phyloP scores from a whole-genome alignment of 345 rosid genomes.

The Xanthoceras sorbifolium region DNA sequence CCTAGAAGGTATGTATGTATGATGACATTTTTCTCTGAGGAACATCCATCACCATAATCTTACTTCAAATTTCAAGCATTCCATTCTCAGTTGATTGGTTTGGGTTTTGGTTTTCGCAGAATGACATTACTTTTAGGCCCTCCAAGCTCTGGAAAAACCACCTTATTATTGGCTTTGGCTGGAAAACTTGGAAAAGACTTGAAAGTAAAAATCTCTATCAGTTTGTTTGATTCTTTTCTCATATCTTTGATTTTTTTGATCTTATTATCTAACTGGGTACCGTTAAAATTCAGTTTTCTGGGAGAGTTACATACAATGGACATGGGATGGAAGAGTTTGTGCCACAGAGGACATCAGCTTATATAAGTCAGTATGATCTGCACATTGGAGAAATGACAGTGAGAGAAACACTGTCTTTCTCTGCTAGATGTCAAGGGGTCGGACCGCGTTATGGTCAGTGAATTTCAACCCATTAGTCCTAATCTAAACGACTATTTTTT shows the following conservation, averaged over 20 bases:
- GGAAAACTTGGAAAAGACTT: conserved; percentile 59
- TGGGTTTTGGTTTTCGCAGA: conserved; percentile 30
- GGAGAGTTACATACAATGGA: conserved; percentile 65
- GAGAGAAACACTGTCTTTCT: conserved; percentile 64
- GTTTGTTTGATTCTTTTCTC: too few relatives aligned
- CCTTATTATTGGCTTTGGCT: conserved; percentile 53
- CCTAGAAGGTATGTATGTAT: conserved; percentile 50
- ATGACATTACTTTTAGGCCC: conserved; percentile 67
- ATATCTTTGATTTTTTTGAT: background rate
- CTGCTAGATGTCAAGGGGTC: conserved; percentile 69
- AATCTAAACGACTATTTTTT: too few relatives aligned
- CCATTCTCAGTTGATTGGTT: background rate
- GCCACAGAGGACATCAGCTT: conserved; percentile 62
- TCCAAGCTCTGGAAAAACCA: conserved; percentile 63
- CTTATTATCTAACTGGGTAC: background rate
- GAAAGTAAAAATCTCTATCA: too few relatives aligned
- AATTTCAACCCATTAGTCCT: background rate
- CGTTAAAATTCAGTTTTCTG: conserved; percentile 41
- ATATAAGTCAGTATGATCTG: conserved; percentile 62
- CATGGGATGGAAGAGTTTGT: conserved; percentile 67
- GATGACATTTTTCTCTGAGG: background rate
- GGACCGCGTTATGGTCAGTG: conserved; percentile 56
- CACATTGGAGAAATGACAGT: conserved; percentile 71
- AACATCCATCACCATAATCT: background rate
- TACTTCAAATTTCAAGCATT: background rate